Conservation (phyloP, 345 rosid genomes). For the Cochlearia excelsa region DNA sequence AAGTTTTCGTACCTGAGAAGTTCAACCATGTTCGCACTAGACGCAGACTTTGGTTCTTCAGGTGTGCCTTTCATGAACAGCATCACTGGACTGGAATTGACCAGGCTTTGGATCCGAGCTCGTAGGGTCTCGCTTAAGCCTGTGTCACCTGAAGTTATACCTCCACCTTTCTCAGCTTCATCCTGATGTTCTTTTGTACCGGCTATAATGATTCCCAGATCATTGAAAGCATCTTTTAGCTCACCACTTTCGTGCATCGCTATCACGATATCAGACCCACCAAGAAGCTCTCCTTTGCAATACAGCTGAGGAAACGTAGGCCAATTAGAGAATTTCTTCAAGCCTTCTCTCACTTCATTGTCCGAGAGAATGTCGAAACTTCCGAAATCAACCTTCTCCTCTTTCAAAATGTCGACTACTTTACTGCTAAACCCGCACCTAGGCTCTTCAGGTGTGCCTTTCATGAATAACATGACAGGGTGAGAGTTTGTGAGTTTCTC, state of each 20-base stretch:
- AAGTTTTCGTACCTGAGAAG: constrained; percentile 73
- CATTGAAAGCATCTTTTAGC: constrained; percentile 66
- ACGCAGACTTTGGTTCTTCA: constrained; percentile 83
- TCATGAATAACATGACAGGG: constrained; percentile 89
- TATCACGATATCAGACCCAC: constrained; percentile 81
- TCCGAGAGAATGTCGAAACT: constrained; percentile 78
- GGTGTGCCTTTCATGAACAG: constrained; percentile 96
- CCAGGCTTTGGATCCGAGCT: constrained; percentile 59
- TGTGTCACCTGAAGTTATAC: constrained; percentile 40
- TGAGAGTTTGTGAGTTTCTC: constrained; percentile 67
- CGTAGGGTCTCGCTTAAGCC: constrained; percentile 56
- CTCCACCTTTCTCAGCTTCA: constrained; percentile 52
- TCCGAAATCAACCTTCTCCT: constrained; percentile 73
- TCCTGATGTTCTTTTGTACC: constrained; percentile 26
- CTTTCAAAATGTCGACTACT: constrained; percentile 70
- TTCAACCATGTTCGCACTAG: constrained; percentile 84
- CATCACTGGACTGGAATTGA: constrained; percentile 68
- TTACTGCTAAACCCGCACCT: constrained; percentile 84
- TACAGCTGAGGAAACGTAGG: constrained; percentile 99
- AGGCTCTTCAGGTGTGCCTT: constrained; percentile 85
- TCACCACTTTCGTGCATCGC: constrained; percentile 96
- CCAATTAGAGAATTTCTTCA: constrained; percentile 96
- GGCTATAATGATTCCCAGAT: constrained; percentile 49
- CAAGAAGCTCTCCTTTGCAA: constrained; percentile 92
- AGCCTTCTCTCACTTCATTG: constrained; percentile 78